A percentile compares a stretch with the other conserved stretches of the same genome.
Conservation (phyloP, 768 basidiomycete species). For the Dentipellis sp. region DNA sequence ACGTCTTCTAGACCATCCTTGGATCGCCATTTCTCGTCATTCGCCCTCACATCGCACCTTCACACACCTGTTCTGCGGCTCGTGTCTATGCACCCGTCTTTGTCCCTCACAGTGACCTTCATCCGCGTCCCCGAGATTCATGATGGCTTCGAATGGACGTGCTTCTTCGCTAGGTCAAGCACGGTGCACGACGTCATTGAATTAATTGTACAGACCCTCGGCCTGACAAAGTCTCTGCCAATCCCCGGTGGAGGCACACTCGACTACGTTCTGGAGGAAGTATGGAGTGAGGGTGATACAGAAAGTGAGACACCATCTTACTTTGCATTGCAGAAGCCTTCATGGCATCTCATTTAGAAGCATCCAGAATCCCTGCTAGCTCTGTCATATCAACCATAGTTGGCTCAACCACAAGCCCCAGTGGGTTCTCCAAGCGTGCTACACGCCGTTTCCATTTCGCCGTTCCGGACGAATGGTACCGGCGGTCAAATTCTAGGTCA, state of each 20-base stretch:
- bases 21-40: constrained; percentile 57
- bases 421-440: constrained; percentile 33
- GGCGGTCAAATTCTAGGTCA: constrained; percentile 50
- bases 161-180: constrained; percentile 52
- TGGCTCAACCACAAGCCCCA: constrained; percentile 28
- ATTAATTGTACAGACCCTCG: constrained; percentile 50
- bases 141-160: constrained; percentile 58
- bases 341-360: constrained; percentile 22
- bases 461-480: constrained; percentile 76
- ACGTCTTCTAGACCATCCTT: constrained; percentile 24
- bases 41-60: constrained; percentile 58
- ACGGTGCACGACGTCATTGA: constrained; percentile 49
- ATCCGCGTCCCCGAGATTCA: constrained; percentile 68
- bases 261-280: constrained; percentile 69
- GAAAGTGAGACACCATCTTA: constrained; percentile 37
- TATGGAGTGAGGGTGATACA: constrained; percentile 41
- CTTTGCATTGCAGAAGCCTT: not conserved
- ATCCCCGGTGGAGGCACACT: constrained; percentile 59
- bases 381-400: constrained; percentile 35
- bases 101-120: constrained; percentile 47
- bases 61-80: constrained; percentile 61
- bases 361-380: constrained; percentile 34
- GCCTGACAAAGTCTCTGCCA: constrained; percentile 54
- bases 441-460: constrained; percentile 49
- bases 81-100: constrained; percentile 55